Conservation (phyloP, 257 asterid genomes). For the Penstemon eatonii region DNA sequence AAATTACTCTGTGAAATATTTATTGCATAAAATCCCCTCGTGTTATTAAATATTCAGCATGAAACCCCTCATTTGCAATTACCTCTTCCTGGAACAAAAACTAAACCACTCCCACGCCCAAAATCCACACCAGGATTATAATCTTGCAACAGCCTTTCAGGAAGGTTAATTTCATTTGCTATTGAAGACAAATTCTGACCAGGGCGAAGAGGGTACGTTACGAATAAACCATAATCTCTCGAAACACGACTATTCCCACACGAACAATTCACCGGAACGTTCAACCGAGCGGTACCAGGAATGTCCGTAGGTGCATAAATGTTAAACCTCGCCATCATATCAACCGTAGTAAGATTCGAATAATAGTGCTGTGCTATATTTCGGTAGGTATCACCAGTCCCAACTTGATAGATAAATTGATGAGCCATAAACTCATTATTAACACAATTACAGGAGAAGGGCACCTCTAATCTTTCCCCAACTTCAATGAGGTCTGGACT, state of each 20-base stretch:
- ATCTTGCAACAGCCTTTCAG: slow-evolving; percentile 50
- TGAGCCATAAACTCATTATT: slow-evolving; percentile 51
- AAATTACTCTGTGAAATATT: too few species aligned
- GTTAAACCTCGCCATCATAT: slow-evolving; percentile 57
- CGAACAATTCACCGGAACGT: slow-evolving; percentile 56
- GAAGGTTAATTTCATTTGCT: slow-evolving; percentile 36
- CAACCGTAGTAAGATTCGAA: slow-evolving; percentile 61
- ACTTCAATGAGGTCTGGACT: slow-evolving; percentile 31
- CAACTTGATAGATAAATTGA: slow-evolving; percentile 41
- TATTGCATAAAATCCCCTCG: too few species aligned
- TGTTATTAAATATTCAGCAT: too few species aligned
- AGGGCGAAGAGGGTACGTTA: slow-evolving; percentile 60
- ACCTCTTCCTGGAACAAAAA: slow-evolving; percentile 72
- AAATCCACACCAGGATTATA: slow-evolving; percentile 63
- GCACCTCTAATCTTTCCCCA: slow-evolving; percentile 51
- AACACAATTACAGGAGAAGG: slow-evolving; percentile 56
- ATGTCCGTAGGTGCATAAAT: slow-evolving; percentile 29
- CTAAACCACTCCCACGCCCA: slow-evolving; percentile 52
- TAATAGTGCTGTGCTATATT: slow-evolving; percentile 35
- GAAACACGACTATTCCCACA: slow-evolving; percentile 64
- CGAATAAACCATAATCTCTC: slow-evolving; percentile 54
- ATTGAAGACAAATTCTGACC: slow-evolving; percentile 40
- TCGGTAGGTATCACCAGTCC: slow-evolving; percentile 33
- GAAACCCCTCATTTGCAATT: background rate
- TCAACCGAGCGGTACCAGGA: slow-evolving; percentile 34